Base-by-base conservation (phyloP, 352 stramenopile species). In the Pythium phragmitis region DNA sequence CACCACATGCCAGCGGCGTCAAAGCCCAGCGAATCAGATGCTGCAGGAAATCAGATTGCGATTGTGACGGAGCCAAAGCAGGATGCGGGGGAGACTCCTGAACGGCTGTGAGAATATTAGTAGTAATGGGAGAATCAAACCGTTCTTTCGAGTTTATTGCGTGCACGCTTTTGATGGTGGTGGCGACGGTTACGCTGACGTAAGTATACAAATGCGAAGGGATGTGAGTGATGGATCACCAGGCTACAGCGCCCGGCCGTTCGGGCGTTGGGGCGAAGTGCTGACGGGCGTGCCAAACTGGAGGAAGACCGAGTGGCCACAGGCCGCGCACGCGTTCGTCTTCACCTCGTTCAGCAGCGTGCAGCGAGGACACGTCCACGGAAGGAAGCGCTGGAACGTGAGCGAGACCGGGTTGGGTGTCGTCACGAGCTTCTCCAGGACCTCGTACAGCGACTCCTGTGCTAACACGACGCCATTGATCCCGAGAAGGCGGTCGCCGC, bases 391-490 rank as follows among this genome's bases (percentile, higher is more conserved):
- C 57, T 84, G 69, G 54, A 94, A 92, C 23, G 68, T 73, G 14
- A 94, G 79, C 28, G 72, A 71, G 34, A 94, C 80, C 0, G 84
- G 83, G 52, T 88, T 91, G 7, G 79, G 66, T 8, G 84, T 76
- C 60, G 86, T 92, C 56, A 82, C 57, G 3, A 94, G 73, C 72
- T 80, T 75, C 63, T 93, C 84, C 60, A 92, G 65, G 19, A 90
- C 78, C 17, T 86, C 53, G n/a, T 78, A 74, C 23, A 85, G 67
- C 26, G 74, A 60, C 62, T 88, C 69, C 4, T 64, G 67, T 17
- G 77, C 66, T 8, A 92, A 55, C 19, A 73, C 50, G 5, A 77
- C 69, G 3, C 66, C 68, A 51, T 93, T 90, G 57, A 94, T 88
- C 9, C 69, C 73, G 8, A 92, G 53, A 3, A 94, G 72, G 5